A percentile compares a stretch with the other conserved stretches of the same genome.
These are phyloP conservation scores for Flaveria linearis DNA, from an alignment of 129 eudicot species.

Conservation along the genomic window DNA sequence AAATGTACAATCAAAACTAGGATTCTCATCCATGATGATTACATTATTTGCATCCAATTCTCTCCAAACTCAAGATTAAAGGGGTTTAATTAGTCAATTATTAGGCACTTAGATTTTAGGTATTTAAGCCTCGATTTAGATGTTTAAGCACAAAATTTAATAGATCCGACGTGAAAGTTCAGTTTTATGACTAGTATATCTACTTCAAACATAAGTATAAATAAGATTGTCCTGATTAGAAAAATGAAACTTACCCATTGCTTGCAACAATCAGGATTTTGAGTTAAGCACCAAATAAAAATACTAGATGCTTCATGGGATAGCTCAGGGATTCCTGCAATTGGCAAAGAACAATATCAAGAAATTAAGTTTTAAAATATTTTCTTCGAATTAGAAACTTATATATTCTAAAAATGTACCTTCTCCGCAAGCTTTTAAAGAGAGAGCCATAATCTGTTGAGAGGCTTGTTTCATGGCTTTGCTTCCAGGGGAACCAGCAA, in stretches of 20 bases:
- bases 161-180: neutral
- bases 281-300: constrained; percentile 72
- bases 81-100: constrained; percentile 2
- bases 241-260: constrained; percentile 74
- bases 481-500: constrained; percentile 95
- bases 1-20: neutral
- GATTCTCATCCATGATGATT: neutral
- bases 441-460: constrained; percentile 56
- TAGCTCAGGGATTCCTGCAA: constrained; percentile 69
- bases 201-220: neutral
- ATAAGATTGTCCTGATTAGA: neutral
- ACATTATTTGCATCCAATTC: constrained; percentile 4
- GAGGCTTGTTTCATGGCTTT: constrained; percentile 95
- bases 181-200: neutral
- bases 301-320: constrained; percentile 69
- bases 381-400: neutral
- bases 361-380: neutral
- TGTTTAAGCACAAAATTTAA: neutral
- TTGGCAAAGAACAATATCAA: constrained; percentile 19
- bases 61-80: neutral
- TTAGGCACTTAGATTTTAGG: neutral
- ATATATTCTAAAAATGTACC: constrained; percentile 39
- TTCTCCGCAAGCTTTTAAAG: constrained; percentile 78
- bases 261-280: constrained; percentile 74
- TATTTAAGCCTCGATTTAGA: neutral